Percentiles rank a stretch among this genome's conserved stretches.
Conservation (phyloP, 495 filamentous ascomycete species). For the Hypoxylon cercidicola region DNA sequence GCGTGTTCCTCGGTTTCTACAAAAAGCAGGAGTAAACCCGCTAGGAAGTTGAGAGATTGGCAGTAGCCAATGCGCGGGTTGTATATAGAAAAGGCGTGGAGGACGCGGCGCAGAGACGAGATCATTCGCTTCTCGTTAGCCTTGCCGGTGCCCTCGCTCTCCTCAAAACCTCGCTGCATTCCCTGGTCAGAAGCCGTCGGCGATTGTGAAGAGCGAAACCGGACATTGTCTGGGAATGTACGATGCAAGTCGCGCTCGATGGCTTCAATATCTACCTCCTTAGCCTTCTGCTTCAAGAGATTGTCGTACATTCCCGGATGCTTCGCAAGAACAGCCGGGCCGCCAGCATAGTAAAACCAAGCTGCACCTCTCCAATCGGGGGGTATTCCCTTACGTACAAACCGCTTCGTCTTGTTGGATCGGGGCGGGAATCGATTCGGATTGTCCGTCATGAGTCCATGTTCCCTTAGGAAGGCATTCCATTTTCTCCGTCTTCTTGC, state of each 20-base stretch:
- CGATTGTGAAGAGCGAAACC: constrained; percentile 61
- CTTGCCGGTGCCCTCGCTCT: constrained; percentile 41
- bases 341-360: constrained; percentile 98
- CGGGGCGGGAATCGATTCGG: constrained; percentile 83
- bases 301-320: constrained; percentile 78
- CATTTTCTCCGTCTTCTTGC: constrained; percentile 82
- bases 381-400: constrained; percentile 94
- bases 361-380: constrained; percentile 91
- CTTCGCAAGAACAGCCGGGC: constrained; percentile 77
- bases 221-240: constrained; percentile 94
- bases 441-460: constrained; percentile 74
- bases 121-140: constrained; percentile 79
- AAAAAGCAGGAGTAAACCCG: constrained; percentile 94
- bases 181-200: constrained; percentile 29
- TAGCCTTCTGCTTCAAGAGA: constrained; percentile 70
- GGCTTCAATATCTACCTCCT: constrained; percentile 80
- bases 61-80: constrained; percentile 94
- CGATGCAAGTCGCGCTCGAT: constrained; percentile 96
- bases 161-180: constrained; percentile 45
- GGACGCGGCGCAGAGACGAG: constrained; percentile 79
- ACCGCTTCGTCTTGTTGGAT: constrained; percentile 84
- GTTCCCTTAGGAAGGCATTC: constrained; percentile 77
- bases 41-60: constrained; percentile 95
- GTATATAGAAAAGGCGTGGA: constrained; percentile 89
- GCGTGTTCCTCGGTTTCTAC: constrained; percentile 86